Conservation (phyloP, 306 rosid species). For the Cucurbita maxima region DNA sequence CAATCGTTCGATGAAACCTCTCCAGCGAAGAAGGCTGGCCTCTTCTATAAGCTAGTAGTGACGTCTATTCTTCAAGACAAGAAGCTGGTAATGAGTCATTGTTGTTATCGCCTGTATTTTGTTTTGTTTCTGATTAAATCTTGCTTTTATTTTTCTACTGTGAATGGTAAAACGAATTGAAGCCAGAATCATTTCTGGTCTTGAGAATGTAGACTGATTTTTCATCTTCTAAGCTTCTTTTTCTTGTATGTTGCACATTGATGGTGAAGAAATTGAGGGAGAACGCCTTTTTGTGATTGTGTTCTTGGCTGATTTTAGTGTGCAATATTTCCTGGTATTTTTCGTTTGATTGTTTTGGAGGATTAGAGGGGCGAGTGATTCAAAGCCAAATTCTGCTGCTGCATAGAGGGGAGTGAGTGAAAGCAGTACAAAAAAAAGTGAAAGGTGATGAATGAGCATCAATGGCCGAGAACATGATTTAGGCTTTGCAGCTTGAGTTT, state of each 20-base stretch:
- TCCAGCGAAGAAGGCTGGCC: neutral
- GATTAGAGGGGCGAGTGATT: neutral
- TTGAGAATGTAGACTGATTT: neutral
- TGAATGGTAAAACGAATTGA: neutral
- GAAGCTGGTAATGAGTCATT: conserved; percentile 4
- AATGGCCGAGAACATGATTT: neutral
- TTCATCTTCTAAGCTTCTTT: neutral
- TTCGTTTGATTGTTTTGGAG: neutral
- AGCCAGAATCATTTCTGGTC: neutral
- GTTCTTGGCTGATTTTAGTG: neutral
- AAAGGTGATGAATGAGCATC: neutral
- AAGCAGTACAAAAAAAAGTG: neutral
- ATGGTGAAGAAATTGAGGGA: neutral
- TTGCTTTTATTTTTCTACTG: neutral
- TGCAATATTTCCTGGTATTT: neutral
- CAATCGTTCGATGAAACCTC: neutral
- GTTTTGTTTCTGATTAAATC: neutral
- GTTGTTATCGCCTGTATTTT: neutral
- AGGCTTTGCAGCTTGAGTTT: neutral
- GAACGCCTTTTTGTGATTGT: neutral
- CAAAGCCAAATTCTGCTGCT: neutral
- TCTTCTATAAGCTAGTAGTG: conserved; percentile 5
- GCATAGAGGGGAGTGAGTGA: neutral
- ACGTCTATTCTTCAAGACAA: conserved; percentile 12
- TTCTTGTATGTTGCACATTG: neutral